Conservation (phyloP, 805 yeast species). For the Ascoidea tarda region DNA sequence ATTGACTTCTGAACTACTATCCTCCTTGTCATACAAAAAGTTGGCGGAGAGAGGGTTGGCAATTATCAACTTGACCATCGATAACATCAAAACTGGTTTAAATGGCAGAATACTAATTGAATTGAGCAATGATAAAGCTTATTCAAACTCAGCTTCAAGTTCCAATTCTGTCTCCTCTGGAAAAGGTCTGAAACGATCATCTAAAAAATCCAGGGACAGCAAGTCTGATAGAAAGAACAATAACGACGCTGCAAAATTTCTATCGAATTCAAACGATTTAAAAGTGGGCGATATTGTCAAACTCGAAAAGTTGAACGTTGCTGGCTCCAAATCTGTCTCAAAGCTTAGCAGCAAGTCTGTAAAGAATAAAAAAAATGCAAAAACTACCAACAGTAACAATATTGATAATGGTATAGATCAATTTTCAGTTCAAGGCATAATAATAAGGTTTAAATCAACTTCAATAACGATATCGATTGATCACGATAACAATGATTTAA, state of each 20-base stretch:
- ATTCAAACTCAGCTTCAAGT: no score
- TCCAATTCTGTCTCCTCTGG: no score
- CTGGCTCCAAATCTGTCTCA: conserved; percentile 10
- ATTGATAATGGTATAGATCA: conserved; percentile 2
- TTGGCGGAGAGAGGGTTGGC: conserved; percentile 70
- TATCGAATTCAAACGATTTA: conserved; percentile 31
- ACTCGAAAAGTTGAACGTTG: conserved; percentile 29
- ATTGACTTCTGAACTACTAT: conserved; percentile 27
- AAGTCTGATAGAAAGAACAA: conserved; percentile 20
- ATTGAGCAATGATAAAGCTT: conserved; percentile 37
- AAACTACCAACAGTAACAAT: conserved; percentile 15
- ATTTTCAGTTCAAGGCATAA: conserved; percentile 43
- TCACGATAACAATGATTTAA: conserved; percentile 17
- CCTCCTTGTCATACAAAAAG: conserved; percentile 41
- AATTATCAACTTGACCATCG: conserved; percentile 43
- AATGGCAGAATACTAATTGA: conserved; percentile 67
- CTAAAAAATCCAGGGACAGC: conserved; percentile 1
- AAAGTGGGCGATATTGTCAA: conserved; percentile 69
- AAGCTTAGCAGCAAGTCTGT: conserved; percentile 8
- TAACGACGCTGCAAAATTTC: conserved; percentile 13
- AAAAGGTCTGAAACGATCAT: no score
- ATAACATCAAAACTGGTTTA: conserved; percentile 58
- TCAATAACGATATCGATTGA: conserved; percentile 46
- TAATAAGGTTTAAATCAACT: conserved; percentile 35
- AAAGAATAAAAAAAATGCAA: conserved; percentile 13